These are phyloP conservation scores for Prosopis cineraria DNA, from an alignment of 306 rosid genomes.

Conservation along the genomic window DNA sequence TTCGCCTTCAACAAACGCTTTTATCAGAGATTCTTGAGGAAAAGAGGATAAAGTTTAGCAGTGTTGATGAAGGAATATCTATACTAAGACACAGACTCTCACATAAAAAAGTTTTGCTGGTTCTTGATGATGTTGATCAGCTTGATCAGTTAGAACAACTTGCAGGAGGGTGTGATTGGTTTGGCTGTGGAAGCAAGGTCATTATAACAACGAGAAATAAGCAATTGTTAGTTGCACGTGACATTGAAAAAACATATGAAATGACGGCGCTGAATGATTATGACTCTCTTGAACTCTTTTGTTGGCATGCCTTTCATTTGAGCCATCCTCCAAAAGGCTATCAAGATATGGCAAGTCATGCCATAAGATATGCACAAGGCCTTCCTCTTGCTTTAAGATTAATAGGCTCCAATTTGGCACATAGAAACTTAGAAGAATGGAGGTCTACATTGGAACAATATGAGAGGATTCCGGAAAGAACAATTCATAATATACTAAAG, in stretches of 20 bases:
- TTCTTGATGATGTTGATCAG: slow-evolving; percentile 11
- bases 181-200: not conserved
- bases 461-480: not conserved
- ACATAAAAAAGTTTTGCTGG: not conserved
- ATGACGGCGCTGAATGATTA: not conserved
- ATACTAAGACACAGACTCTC: not conserved
- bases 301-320: not conserved
- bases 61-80: not conserved
- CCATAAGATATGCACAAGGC: not conserved
- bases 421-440: not conserved
- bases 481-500: not conserved
- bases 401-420: not conserved
- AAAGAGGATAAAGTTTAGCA: not conserved
- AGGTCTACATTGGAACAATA: not conserved
- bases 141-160: not conserved
- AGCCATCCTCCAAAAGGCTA: not conserved
- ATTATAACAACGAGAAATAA: slow-evolving; percentile 5
- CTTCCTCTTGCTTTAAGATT: not conserved
- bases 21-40: not conserved
- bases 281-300: slow-evolving; percentile 9
- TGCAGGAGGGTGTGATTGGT: not conserved
- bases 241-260: not conserved
- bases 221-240: not conserved
- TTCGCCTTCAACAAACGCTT: not conserved
- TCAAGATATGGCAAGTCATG: not conserved